These are phyloP conservation scores for Phialophora chinensis DNA, from an alignment of 2,329 filamentous ascomycete species.

Conservation along the genomic window DNA sequence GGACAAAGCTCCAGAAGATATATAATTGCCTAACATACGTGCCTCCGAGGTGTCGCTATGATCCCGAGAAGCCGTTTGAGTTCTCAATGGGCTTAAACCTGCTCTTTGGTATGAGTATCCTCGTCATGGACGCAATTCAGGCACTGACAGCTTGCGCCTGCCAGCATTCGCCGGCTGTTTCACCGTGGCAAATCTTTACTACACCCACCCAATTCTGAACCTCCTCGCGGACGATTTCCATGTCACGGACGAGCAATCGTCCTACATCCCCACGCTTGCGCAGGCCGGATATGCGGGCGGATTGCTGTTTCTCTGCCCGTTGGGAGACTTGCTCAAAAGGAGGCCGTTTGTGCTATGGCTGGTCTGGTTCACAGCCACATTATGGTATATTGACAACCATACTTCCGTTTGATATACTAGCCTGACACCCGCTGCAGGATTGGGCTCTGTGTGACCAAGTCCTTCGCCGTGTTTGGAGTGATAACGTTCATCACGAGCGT, in stretches of 20 bases:
- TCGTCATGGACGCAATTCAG: background rate
- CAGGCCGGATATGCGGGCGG: conserved; percentile 81
- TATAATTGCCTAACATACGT: conserved; percentile 37
- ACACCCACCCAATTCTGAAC: conserved; percentile 79
- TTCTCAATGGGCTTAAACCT: conserved; percentile 42
- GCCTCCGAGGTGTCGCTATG: conserved; percentile 42
- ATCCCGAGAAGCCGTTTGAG: conserved; percentile 40
- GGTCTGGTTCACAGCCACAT: conserved; percentile 69
- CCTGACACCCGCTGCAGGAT: conserved; percentile 45
- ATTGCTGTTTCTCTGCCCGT: conserved; percentile 73
- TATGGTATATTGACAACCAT: conserved; percentile 58
- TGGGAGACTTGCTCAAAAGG: conserved; percentile 72
- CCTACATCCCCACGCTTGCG: conserved; percentile 73
- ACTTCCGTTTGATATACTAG: background rate
- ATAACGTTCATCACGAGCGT: conserved; percentile 76
- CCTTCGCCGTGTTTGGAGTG: conserved; percentile 68
- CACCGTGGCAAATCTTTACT: conserved; percentile 81
- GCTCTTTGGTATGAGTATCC: conserved; percentile 42
- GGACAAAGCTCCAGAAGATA: conserved; percentile 22
- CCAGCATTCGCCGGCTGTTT: conserved; percentile 58
- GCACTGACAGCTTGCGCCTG: conserved; percentile 37
- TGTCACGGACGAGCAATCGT: conserved; percentile 71
- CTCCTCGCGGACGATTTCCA: conserved; percentile 73
- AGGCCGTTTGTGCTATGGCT: conserved; percentile 70
- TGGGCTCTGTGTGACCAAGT: conserved; percentile 71